Percentiles rank a stretch among this genome's conserved stretches.
Conservation (phyloP, 768 basidiomycete genomes). For the Suillus luteus region DNA sequence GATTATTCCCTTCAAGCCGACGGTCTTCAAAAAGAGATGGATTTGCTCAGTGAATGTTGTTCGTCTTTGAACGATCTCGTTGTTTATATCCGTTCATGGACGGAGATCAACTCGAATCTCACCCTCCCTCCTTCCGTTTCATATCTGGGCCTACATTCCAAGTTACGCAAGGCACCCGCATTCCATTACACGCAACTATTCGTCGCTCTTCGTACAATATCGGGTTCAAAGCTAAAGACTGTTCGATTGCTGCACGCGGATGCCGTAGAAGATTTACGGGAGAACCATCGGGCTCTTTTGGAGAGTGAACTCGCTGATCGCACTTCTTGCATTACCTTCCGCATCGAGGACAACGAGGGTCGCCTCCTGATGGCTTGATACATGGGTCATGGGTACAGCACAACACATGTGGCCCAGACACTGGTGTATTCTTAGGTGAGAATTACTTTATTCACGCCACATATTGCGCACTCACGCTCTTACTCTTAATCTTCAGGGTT, state of each 20-base stretch:
- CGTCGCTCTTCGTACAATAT: slow-evolving; percentile 25
- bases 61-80: slow-evolving; percentile 26
- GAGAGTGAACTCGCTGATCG: slow-evolving; percentile 16
- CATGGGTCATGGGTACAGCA: neutral
- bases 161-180: slow-evolving; percentile 15
- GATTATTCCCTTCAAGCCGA: slow-evolving; percentile 30
- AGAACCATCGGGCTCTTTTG: slow-evolving; percentile 10
- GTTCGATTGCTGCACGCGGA: slow-evolving; percentile 25
- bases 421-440: neutral
- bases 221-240: slow-evolving; percentile 21
- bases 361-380: slow-evolving; percentile 18
- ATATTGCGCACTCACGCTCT: neutral
- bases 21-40: slow-evolving; percentile 26
- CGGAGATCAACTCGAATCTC: slow-evolving; percentile 23
- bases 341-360: slow-evolving; percentile 28
- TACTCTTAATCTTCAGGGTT: neutral
- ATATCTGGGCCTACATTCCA: slow-evolving; percentile 27
- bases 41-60: slow-evolving; percentile 29
- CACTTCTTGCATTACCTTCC: slow-evolving; percentile 17
- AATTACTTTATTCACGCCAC: neutral
- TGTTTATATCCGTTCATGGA: slow-evolving; percentile 29
- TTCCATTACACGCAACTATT: slow-evolving; percentile 23
- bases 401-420: neutral
- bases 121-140: slow-evolving; percentile 27
- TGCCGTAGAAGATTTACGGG: slow-evolving; percentile 19